phyloP scores from a whole-genome alignment of 129 eudicot genomes.

The Chrysanthemum makinoi region DNA sequence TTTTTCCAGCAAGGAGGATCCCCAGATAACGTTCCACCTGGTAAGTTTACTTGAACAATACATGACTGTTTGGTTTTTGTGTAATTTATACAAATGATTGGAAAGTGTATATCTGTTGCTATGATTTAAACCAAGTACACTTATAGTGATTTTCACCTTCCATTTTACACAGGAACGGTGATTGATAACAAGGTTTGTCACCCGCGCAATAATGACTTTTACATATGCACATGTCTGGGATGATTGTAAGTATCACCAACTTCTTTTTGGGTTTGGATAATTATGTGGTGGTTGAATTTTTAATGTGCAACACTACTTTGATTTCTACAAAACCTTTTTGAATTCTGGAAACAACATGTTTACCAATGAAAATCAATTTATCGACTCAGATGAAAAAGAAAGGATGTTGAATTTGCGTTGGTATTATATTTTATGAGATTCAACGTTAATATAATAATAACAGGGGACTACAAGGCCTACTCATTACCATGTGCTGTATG shows the following conservation, averaged over 20 bases:
- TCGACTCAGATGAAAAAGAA: not conserved
- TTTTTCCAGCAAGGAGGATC: slow-evolving; percentile 61
- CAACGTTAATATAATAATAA: not conserved
- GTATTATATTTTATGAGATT: not conserved
- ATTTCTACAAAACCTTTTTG: not conserved
- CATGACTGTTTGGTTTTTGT: too few relatives aligned
- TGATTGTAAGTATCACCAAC: slow-evolving; percentile 50
- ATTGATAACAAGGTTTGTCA: slow-evolving; percentile 72
- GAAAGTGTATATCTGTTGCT: too few relatives aligned
- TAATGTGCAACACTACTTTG: too few relatives aligned
- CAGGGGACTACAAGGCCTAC: slow-evolving; percentile 94
- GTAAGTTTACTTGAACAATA: slow-evolving; percentile 21
- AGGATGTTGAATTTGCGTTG: not conserved
- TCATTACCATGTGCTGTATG: slow-evolving; percentile 72
- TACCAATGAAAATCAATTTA: not conserved
- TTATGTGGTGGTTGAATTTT: not conserved
- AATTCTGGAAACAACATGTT: not conserved
- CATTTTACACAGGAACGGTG: slow-evolving; percentile 54
- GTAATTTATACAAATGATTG: too few relatives aligned
- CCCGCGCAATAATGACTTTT: slow-evolving; percentile 66
- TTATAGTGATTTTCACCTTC: not conserved
- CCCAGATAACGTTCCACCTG: slow-evolving; percentile 82
- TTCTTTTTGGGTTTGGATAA: not conserved
- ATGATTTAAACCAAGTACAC: too few relatives aligned
- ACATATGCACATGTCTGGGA: slow-evolving; percentile 72